A percentile compares a stretch with the other conserved stretches of the same genome.
Conservation (phyloP, 192 early-diverging fungal species). For the Backusella morwellensis region DNA sequence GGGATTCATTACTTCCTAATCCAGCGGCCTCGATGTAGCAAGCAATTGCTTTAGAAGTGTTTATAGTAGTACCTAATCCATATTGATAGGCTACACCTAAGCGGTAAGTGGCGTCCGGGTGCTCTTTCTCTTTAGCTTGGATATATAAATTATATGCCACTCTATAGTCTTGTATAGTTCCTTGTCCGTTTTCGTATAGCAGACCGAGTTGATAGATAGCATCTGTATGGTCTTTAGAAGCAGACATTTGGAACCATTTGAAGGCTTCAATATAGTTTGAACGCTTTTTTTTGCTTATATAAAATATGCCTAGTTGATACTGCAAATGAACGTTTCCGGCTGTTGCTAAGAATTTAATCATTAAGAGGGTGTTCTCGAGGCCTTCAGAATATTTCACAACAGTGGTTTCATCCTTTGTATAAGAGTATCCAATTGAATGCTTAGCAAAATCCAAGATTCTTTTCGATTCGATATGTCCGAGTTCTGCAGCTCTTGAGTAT, state of each 20-base stretch:
- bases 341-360: neutral
- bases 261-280: neutral
- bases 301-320: neutral
- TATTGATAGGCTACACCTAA: neutral
- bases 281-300: neutral
- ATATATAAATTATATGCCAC: neutral
- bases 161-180: neutral
- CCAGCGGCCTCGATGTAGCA: neutral
- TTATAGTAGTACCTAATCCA: neutral
- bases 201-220: neutral
- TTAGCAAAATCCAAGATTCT: neutral
- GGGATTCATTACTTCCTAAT: neutral
- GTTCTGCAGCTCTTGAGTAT: neutral
- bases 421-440: too few relatives aligned
- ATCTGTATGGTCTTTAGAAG: neutral
- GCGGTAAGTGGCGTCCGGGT: neutral
- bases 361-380: neutral
- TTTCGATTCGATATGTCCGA: neutral
- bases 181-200: neutral
- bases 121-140: neutral
- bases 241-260: neutral
- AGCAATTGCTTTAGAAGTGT: neutral
- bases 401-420: neutral
- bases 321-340: neutral
- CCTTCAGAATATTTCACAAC: neutral